Evolutionary conservation across 2,329 filamentous ascomycete species (phyloP), one percentile per base, ranked within the genome.

Genomic region (Paecilomyces sp.): DNA sequence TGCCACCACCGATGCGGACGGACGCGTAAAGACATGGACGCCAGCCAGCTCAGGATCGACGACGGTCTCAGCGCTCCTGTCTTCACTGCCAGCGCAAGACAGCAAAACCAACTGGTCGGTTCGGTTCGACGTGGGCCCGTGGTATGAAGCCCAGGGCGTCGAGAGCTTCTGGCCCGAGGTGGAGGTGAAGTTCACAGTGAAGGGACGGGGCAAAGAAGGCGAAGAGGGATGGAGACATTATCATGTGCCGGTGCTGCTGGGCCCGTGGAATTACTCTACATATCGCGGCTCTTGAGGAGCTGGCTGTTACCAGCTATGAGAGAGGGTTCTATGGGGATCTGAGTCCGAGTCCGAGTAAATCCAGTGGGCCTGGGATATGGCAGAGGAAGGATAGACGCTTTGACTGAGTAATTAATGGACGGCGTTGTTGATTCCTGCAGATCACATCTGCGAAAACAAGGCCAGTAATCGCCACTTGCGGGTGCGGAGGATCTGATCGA

Each of bases 161-260:
- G 76, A 79, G 66, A 77, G 76, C 66, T 80, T 81, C 66, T 81
- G 78, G 76, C 79, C 79, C 2, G 78, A 81, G 67, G 76, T 81
- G 47, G 78, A 79, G 66, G 76, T 81, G 57, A 77, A 77, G 64
- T 81, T 81, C 67, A 77, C 75, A n/a, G 77, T 80, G 1, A 76
- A 78, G 61, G 75, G 76, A 41, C 71, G 72, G 33, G 73, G 73
- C 1, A 66, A 64, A 3, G 76, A 77, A 54, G 72, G 67, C 0
- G 69, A 75, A 60, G 75, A 76, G 58, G 77, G 74, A 30, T 79
- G 77, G 74, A 69, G 76, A 55, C 79, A 81, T 68, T 81, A 80
- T 66, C 79, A 81, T 75, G 78, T 81, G 18, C 79, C 79, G n/a
- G 74, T 81, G 55, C 63, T 81, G 58, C 65, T 81, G 61, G 78